Evolutionary conservation across 192 early-diverging fungal species (phyloP).

Genomic region (Coemansia brasiliensis): DNA sequence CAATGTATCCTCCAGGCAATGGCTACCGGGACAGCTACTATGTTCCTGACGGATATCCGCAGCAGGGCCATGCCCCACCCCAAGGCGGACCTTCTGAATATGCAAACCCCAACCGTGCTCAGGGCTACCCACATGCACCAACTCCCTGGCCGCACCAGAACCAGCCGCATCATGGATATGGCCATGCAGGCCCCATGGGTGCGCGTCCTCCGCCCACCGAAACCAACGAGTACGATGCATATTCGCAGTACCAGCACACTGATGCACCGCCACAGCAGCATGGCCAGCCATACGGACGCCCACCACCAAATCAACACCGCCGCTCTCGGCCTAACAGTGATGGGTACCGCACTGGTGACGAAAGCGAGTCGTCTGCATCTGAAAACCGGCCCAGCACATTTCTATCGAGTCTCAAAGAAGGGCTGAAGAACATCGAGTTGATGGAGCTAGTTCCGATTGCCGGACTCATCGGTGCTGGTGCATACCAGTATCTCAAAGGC

Average conservation of each 20-base stretch:
- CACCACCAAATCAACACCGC: background rate
- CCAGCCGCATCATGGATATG: background rate
- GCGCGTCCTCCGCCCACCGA: conserved; percentile 5
- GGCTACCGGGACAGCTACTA: conserved; percentile 3
- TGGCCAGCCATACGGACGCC: conserved; percentile 10
- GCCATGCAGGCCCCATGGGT: conserved; percentile 24
- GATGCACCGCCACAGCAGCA: conserved; percentile 6
- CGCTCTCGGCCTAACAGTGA: conserved; percentile 7
- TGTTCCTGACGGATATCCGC: conserved; percentile 6
- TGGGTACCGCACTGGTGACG: conserved; percentile 16
- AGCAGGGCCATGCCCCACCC: conserved; percentile 14
- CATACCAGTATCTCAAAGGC: conserved; percentile 33
- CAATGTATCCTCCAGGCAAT: background rate
- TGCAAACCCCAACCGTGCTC: background rate
- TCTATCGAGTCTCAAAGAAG: conserved; percentile 34
- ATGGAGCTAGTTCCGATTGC: conserved; percentile 32
- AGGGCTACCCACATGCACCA: conserved; percentile 2
- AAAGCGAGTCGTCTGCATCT: conserved; percentile 21
- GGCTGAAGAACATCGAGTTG: conserved; percentile 24
- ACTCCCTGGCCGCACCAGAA: conserved; percentile 5
- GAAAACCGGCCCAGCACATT: conserved; percentile 14
- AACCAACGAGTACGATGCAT: conserved; percentile 21
- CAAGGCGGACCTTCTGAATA: background rate
- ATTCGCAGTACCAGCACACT: conserved; percentile 8
- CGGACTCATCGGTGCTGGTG: conserved; percentile 25